Evolutionary conservation across 345 rosid species (phyloP), one percentile per base, ranked within the genome.

Genomic region (Sonneratia caseolaris): DNA sequence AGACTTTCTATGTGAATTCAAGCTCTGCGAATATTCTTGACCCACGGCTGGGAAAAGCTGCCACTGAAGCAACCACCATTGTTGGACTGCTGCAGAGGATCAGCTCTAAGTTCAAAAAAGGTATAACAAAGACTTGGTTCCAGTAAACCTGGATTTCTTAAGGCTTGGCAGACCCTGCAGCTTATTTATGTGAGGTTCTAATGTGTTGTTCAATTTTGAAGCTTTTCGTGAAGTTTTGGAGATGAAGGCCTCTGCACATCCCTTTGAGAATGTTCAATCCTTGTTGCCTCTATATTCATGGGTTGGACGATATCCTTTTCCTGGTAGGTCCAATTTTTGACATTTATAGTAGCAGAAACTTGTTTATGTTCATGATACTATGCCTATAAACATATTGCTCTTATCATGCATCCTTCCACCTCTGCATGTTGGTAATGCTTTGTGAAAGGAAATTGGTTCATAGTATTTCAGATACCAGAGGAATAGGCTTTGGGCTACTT

Each of bases 231-330:
- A 96, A 78, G 86, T 89, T 79, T 79, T 86, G 91, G 99, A 96
- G 82, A 75, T 76, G 79, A 96, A 92, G 89, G 96, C 96, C 68
- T 80, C 97, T 79, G 92, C 99, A 3, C 99, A 96, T 85, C 97
- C 99, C 56, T 92, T 96, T 76, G 99, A 96, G 83, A 92, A 96
- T 83, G 98, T 96, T 78, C 99, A 92, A 76, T 89, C 97, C 74
- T 84, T 92, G 74, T 77, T 96, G 79, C 98, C 97, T 40, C 99
- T 97, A 68, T 89, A 88, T 83, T 85, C 95, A 27, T 96, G 99
- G 99, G 84, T 96, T 24, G 93, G 90, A 77, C 67, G 77, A 42
- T 82, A 86, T 75, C 98, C 99, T 0, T 71, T 92, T 82, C 91
- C 96, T 74, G 98, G 99, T 96, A 79, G 14, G 51, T 47, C 15